Conservation (phyloP, 2,329 filamentous ascomycete species). For the Aspergillus versicolor region DNA sequence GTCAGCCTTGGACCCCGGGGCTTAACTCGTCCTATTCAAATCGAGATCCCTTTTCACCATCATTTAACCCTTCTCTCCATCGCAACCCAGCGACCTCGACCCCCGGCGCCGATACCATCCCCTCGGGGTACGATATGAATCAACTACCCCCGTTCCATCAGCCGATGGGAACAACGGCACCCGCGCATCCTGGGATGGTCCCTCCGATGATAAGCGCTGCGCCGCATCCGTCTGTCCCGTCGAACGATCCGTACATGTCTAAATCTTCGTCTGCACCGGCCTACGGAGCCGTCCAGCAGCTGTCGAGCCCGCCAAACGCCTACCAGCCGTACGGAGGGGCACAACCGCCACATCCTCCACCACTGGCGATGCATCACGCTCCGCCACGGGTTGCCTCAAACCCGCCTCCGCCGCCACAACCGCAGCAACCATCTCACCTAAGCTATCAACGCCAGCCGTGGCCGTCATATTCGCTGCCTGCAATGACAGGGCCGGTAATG, state of each 20-base stretch:
- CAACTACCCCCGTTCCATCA: constrained; percentile 63
- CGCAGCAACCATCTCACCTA: constrained; percentile 23
- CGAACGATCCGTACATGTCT: constrained; percentile 60
- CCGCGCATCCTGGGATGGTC: constrained; percentile 46
- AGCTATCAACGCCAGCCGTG: constrained; percentile 45
- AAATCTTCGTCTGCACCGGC: constrained; percentile 54
- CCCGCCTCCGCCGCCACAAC: constrained; percentile 6
- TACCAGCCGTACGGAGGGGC: constrained; percentile 33
- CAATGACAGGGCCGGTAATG: constrained; percentile 68
- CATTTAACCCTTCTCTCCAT: constrained; percentile 50
- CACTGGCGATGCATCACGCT: constrained; percentile 31
- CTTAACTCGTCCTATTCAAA: constrained; percentile 42
- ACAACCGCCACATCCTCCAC: constrained; percentile 39
- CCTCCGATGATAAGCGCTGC: constrained; percentile 45
- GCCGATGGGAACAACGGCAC: constrained; percentile 54
- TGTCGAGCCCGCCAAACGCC: constrained; percentile 50
- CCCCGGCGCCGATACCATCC: constrained; percentile 60
- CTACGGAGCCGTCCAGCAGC: constrained; percentile 38
- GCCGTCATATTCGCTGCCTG: constrained; percentile 58
- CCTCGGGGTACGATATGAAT: constrained; percentile 68
- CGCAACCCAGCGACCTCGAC: constrained; percentile 60
- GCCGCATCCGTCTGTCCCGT: constrained; percentile 51
- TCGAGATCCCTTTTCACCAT: constrained; percentile 58
- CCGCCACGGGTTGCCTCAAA: constrained; percentile 48
- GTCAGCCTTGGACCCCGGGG: constrained; percentile 43